Evolutionary conservation across 768 basidiomycete species (phyloP).

Genomic region (Chiua virens): DNA sequence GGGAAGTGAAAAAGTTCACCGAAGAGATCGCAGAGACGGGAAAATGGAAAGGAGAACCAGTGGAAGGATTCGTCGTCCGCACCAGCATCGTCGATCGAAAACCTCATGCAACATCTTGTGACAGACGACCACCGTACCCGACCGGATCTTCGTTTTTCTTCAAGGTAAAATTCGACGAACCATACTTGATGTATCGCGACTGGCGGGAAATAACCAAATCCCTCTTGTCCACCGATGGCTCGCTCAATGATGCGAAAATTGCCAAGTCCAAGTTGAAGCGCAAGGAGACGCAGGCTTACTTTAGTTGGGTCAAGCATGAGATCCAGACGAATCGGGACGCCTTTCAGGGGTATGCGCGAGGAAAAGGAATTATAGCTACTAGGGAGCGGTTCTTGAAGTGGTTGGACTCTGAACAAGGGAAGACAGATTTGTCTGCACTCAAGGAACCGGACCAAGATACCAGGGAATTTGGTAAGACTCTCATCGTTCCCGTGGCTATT

Average conservation of each 20-base stretch:
- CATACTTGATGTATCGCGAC: slow-evolving; percentile 97
- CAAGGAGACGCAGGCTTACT: slow-evolving; percentile 76
- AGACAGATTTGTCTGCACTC: slow-evolving; percentile 30
- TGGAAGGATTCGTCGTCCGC: slow-evolving; percentile 95
- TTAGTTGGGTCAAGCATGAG: slow-evolving; percentile 79
- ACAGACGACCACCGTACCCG: slow-evolving; percentile 60
- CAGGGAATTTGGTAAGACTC: slow-evolving; percentile 60
- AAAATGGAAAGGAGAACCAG: slow-evolving; percentile 77
- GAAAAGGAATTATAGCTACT: slow-evolving; percentile 83
- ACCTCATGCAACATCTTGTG: slow-evolving; percentile 26
- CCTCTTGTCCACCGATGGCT: slow-evolving; percentile 48
- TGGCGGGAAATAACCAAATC: slow-evolving; percentile 92
- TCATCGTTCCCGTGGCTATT: slow-evolving; percentile 86
- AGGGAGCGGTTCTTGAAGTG: slow-evolving; percentile 78
- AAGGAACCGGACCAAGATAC: slow-evolving; percentile 15
- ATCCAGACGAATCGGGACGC: slow-evolving; percentile 57
- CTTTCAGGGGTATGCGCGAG: slow-evolving; percentile 65
- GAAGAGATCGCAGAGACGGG: slow-evolving; percentile 64
- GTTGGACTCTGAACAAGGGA: slow-evolving; percentile 51
- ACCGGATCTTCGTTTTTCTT: slow-evolving; percentile 92
- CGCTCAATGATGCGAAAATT: slow-evolving; percentile 38
- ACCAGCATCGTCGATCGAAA: slow-evolving; percentile 56
- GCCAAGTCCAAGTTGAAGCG: slow-evolving; percentile 70
- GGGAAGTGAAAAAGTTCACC: slow-evolving; percentile 73
- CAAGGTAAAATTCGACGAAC: slow-evolving; percentile 99